Base-by-base conservation (phyloP, 768 basidiomycete species). In the Calvatia gigantea region DNA sequence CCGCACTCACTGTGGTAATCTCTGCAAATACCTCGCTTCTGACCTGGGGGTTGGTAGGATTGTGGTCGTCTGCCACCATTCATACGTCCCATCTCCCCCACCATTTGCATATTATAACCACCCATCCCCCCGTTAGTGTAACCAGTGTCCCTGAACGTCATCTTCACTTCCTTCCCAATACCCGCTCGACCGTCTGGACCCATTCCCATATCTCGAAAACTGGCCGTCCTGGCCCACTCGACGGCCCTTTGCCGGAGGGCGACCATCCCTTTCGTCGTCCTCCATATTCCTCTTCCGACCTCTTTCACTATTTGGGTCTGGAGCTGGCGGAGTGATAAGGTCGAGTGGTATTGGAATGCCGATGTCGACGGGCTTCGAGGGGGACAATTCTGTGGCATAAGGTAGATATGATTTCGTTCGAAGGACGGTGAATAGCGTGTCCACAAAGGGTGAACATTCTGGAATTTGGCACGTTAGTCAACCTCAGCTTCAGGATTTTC, bases 301-400 rank as follows among this genome's bases (percentile, higher is more conserved):
- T 44, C 85, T 76, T 19, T 67, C 64, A 14, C 41, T 81, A 79
- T 4, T 80, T 72, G 38, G 62, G 28, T 42, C 84, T 73, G 11
- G 73, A 58, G 4, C 78, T 61, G 27, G 66, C 58, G 21, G 74
- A 62, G 33, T 79, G 75, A 28, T 79, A 67, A 47, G 77, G 64
- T 91, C 89, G 58, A 91, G 69, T 49, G 89, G 90, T 60, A 91
- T 91, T 42, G 89, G 89, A 52, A 91, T 91, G 61, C 91, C 91
- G 28, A 72, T 75, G 66, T 88, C 86, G 14, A 73, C 57, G 19
- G 73, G 63, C 64, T 75, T 76, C 25, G 81, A 68, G 19, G 79
- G 72, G 38, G 79, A 72, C 0, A 75, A 63, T 28, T 67, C 63
- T 11, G 74, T 66, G 45, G 76, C 72, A 64, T 93, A 91, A 2